These are phyloP conservation scores for Acrocalymma vagum DNA, from an alignment of 2,329 filamentous ascomycete species.

Conservation along the genomic window DNA sequence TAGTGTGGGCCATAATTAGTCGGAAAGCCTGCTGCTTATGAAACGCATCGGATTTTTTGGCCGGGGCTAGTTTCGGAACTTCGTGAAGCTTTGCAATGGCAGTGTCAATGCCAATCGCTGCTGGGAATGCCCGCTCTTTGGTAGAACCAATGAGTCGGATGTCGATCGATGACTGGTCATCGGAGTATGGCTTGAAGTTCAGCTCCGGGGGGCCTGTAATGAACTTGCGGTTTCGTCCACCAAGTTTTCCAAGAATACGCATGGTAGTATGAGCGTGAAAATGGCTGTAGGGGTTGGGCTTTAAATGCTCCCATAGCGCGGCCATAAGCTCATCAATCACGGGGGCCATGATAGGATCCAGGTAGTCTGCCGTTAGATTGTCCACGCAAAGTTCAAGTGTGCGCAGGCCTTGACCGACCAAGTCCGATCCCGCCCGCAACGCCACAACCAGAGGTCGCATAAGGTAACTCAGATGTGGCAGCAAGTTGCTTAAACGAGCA, in stretches of 20 bases:
- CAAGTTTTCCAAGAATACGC: conserved; percentile 94
- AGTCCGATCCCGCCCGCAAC: conserved; percentile 85
- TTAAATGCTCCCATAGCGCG: conserved; percentile 93
- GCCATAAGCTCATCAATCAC: conserved; percentile 99
- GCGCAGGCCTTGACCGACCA: conserved; percentile 91
- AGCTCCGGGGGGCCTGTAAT: conserved; percentile 89
- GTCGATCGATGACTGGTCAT: conserved; percentile 88
- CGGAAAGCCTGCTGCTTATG: conserved; percentile 95
- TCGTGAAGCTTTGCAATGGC: conserved; percentile 91
- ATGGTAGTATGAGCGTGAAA: conserved; percentile 98
- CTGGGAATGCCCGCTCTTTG: conserved; percentile 86
- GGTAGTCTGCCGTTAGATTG: conserved; percentile 95
- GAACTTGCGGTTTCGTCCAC: conserved; percentile 94
- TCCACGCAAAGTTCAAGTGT: conserved; percentile 97
- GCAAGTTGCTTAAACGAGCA: conserved; percentile 88
- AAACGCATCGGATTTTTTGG: conserved; percentile 77
- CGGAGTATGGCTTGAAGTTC: conserved; percentile 82
- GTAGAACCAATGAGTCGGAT: conserved; percentile 89
- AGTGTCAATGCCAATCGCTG: conserved; percentile 84
- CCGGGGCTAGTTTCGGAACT: conserved; percentile 67
- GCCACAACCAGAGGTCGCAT: conserved; percentile 99
- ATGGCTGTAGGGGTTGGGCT: conserved; percentile 93
- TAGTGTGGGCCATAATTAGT: conserved; percentile 86
- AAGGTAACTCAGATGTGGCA: conserved; percentile 93
- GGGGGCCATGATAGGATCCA: conserved; percentile 98